phyloP scores from a whole-genome alignment of 139 green algal genomes.

The Chlorella sp. region DNA sequence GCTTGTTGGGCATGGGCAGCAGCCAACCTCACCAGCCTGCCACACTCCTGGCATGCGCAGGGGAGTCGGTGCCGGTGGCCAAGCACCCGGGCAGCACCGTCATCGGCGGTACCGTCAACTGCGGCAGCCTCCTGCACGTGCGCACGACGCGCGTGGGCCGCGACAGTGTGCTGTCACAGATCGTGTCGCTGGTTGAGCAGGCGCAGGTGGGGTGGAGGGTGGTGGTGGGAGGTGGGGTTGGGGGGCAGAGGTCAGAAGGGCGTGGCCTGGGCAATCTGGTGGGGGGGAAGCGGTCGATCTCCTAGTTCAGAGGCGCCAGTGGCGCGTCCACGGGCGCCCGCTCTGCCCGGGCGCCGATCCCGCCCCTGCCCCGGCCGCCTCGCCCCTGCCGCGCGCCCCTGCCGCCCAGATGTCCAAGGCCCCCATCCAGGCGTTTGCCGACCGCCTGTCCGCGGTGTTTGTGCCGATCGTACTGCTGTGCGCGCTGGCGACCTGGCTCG shows the following conservation, averaged over 20 bases:
- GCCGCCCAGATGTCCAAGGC: constrained; percentile 90
- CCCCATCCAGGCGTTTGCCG: constrained; percentile 88
- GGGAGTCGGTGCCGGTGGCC: constrained; percentile 74
- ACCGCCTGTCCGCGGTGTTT: constrained; percentile 83
- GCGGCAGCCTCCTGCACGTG: constrained; percentile 53
- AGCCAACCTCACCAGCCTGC: background rate
- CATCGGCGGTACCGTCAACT: constrained; percentile 90
- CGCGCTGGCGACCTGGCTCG: constrained; percentile 66
- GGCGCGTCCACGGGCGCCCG: too few relatives aligned
- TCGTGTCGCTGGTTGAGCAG: constrained; percentile 90
- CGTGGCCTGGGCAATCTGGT: too few relatives aligned
- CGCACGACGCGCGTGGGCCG: constrained; percentile 68
- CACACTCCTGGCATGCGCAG: background rate
- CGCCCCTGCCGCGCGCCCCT: too few relatives aligned
- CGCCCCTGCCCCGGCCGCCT: too few relatives aligned
- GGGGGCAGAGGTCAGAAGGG: background rate
- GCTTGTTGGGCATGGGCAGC: too few relatives aligned
- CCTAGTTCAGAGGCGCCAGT: too few relatives aligned
- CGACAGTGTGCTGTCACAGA: constrained; percentile 85
- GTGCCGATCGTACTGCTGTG: constrained; percentile 82
- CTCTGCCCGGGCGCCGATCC: too few relatives aligned
- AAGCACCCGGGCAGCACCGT: constrained; percentile 70
- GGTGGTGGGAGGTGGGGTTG: background rate
- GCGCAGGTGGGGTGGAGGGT: constrained; percentile 70
- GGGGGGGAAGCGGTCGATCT: too few relatives aligned